These are phyloP conservation scores for Suhomyces tanzawaensis DNA, from an alignment of 805 yeast genomes.

Conservation along the genomic window DNA sequence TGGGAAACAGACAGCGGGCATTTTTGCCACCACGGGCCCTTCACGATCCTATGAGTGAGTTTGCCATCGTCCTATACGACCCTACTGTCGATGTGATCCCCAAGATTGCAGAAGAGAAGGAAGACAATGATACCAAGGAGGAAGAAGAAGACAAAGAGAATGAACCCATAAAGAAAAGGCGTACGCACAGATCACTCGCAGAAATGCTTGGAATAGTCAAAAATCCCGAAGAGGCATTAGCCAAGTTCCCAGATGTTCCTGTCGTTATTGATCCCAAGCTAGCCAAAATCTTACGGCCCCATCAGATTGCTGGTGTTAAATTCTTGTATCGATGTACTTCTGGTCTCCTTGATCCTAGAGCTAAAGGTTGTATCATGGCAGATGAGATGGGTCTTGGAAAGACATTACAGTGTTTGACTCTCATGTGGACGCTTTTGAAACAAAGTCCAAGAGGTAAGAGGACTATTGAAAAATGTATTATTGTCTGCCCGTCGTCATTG, in stretches of 20 bases:
- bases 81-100: slow-evolving; percentile 78
- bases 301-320: slow-evolving; percentile 93
- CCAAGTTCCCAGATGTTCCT: slow-evolving; percentile 79
- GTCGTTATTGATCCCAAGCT: slow-evolving; percentile 92
- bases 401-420: slow-evolving; percentile 82
- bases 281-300: slow-evolving; percentile 85
- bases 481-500: slow-evolving; percentile 92
- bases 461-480: slow-evolving; percentile 84
- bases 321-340: slow-evolving; percentile 88
- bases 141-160: slow-evolving; percentile 12
- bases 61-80: slow-evolving; percentile 91
- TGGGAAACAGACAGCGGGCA: slow-evolving; percentile 75
- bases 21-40: slow-evolving; percentile 82
- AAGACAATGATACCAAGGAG: slow-evolving; percentile 4
- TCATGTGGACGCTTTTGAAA: slow-evolving; percentile 87
- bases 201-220: slow-evolving; percentile 75
- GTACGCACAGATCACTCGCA: slow-evolving; percentile 63
- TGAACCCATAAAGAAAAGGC: slow-evolving; percentile 32
- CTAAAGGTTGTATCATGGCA: slow-evolving; percentile 97
- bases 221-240: slow-evolving; percentile 46
- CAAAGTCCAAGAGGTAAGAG: slow-evolving; percentile 86
- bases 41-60: slow-evolving; percentile 92
- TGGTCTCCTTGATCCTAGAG: slow-evolving; percentile 77
- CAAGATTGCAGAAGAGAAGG: slow-evolving; percentile 18
- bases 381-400: slow-evolving; percentile 97